Percentiles rank a stretch among this genome's conserved stretches.
These are phyloP conservation scores for Diaporthe velutina DNA, from an alignment of 2,329 filamentous ascomycete genomes.

Conservation along the genomic window DNA sequence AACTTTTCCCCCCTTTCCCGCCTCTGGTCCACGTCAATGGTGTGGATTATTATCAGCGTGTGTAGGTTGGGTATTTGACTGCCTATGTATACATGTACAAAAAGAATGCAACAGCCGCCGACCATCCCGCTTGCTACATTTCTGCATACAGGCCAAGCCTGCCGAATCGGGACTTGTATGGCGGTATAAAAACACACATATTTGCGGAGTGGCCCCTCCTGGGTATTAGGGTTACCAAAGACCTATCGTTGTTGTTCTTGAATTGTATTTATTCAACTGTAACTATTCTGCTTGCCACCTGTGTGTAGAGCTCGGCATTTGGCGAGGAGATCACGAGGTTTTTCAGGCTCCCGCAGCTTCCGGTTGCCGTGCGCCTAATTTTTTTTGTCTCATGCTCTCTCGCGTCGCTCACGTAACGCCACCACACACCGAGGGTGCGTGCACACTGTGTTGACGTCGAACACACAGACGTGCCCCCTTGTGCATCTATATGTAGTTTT, in stretches of 20 bases:
- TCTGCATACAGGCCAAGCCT: not conserved
- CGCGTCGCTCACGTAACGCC: not conserved
- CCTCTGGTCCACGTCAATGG: not conserved
- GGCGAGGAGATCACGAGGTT: not conserved
- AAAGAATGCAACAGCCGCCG: not conserved
- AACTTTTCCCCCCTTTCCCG: not conserved
- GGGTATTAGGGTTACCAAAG: no score
- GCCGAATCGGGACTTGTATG: not conserved
- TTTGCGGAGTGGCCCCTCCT: no score
- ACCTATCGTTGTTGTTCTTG: no score
- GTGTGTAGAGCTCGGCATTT: no score
- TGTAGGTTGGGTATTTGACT: not conserved
- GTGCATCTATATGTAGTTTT: not conserved
- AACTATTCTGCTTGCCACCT: no score
- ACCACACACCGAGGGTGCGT: not conserved
- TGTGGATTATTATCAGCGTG: not conserved
- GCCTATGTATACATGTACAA: not conserved
- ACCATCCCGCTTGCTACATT: not conserved
- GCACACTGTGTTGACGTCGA: not conserved
- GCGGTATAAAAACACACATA: not conserved
- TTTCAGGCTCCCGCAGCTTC: not conserved
- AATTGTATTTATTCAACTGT: no score
- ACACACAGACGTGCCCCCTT: not conserved
- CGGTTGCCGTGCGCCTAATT: not conserved
- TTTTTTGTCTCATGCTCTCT: not conserved